Conservation (phyloP, 371 early-diverging fungal species). For the Basidiobolus heterosporus region DNA sequence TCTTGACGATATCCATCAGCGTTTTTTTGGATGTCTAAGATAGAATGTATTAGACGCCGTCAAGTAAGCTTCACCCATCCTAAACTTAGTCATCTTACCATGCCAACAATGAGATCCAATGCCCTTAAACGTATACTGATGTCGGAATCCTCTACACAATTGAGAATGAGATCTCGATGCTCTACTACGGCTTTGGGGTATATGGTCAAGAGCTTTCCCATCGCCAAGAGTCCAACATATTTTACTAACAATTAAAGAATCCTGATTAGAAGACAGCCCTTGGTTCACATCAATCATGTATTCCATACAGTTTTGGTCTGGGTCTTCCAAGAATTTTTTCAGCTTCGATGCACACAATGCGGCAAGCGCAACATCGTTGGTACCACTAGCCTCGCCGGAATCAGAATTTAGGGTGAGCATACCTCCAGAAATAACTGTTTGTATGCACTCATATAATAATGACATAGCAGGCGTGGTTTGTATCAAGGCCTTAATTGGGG, state of each 20-base stretch:
- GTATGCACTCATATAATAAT: constrained; percentile 83
- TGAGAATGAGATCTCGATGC: constrained; percentile 65
- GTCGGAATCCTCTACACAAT: constrained; percentile 83
- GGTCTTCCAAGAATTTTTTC: constrained; percentile 64
- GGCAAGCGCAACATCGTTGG: constrained; percentile 33
- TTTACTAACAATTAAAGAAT: constrained; percentile 35
- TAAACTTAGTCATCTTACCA: constrained; percentile 28
- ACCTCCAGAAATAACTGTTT: constrained; percentile 78
- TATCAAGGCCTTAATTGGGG: constrained; percentile 67
- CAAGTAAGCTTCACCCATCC: not conserved
- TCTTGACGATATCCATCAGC: constrained; percentile 61
- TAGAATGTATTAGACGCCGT: not conserved
- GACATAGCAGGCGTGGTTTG: constrained; percentile 85
- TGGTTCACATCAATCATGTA: not conserved
- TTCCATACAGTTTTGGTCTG: constrained; percentile 75
- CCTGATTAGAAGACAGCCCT: constrained; percentile 1
- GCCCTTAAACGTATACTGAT: constrained; percentile 76
- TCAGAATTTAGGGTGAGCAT: constrained; percentile 47
- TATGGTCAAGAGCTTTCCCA: constrained; percentile 58
- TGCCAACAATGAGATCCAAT: constrained; percentile 64
- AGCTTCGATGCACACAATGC: constrained; percentile 76
- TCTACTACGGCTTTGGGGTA: constrained; percentile 72
- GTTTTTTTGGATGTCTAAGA: constrained; percentile 51
- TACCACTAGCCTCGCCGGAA: constrained; percentile 28
- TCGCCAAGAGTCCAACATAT: constrained; percentile 77